Evolutionary conservation across 1,284 basidiomycete species (phyloP), one percentile per base, ranked within the genome.

Genomic region (Heterobasidion irregulare): DNA sequence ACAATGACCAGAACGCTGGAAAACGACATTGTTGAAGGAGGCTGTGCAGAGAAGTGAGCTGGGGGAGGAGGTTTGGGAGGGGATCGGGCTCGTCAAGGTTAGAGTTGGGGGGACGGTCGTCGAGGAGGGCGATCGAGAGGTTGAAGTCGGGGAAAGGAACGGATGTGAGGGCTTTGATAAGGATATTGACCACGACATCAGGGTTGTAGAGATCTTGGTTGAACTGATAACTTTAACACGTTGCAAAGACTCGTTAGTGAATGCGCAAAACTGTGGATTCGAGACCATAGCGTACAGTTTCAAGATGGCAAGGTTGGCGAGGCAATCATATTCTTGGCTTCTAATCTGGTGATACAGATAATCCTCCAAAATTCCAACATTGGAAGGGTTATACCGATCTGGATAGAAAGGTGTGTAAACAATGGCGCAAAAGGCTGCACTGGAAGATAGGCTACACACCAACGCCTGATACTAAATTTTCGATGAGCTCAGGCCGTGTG

Each of bases 321-420:
- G 81, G 64, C 92, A 89, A 70, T 98, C 95, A 66, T 97, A 97
- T 66, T 94, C 88, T 64, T 88, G 86, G 64, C 83, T 89, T 64
- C 91, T 80, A 63, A 94, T 90, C 73, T 98, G 94, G 67, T 92
- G 84, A 67, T 88, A 90, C 57, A 98, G 84, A 73, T 98, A 98
- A 67, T 97, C 95, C 73, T 97, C 93, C 57, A 98, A 83, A 60
- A 94, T 90, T 46, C 84, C 78, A 58, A 96, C 84, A 71, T 97
- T 98, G 57, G 89, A 89, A 44, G 94, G 94, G 72, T 98, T 98
- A 73, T 98, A 98, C 59, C 94, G 85, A 77, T 98, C 94, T 94
- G 62, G 16, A 56, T 50, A n/a, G 33, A 16, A 51, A 32, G 55
- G 47, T 34, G n/a, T 9, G 1, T 26, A 33, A 26, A 47, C 19